These are phyloP conservation scores for Lecanicillium sp. DNA, from an alignment of 2,329 filamentous ascomycete species.

Conservation along the genomic window DNA sequence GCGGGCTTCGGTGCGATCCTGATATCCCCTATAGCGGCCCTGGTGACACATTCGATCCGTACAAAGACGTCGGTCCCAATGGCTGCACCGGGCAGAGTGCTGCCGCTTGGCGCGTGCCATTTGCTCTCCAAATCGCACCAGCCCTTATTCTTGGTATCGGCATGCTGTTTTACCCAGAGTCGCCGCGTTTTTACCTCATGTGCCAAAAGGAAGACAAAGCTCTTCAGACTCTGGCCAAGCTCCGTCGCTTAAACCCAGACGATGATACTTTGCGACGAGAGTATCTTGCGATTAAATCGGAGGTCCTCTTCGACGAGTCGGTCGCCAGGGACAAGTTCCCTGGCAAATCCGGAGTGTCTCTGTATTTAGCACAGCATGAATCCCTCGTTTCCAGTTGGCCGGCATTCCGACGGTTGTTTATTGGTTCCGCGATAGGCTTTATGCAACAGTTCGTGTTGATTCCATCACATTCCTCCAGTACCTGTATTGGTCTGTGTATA, in stretches of 20 bases:
- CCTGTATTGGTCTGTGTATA: no score
- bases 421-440: no score
- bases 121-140: constrained; percentile 45
- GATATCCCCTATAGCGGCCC: constrained; percentile 35
- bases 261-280: constrained; percentile 21
- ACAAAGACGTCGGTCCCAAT: constrained; percentile 28
- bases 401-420: no score
- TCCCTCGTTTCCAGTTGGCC: constrained; percentile 23
- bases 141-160: constrained; percentile 46
- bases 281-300: constrained; percentile 27
- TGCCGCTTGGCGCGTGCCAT: constrained; percentile 37
- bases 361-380: constrained; percentile 23
- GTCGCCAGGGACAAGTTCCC: constrained; percentile 20
- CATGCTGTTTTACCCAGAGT: constrained; percentile 43
- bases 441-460: constrained; percentile 19
- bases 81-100: constrained; percentile 37
- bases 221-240: constrained; percentile 19
- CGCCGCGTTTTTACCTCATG: constrained; percentile 27
- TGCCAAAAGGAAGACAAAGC: constrained; percentile 21
- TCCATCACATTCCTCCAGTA: no score
- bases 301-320: constrained; percentile 27
- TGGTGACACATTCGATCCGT: constrained; percentile 31
- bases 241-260: constrained; percentile 24
- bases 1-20: constrained; percentile 37
- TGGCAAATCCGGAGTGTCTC: constrained; percentile 18